Percentiles rank a stretch among this genome's conserved stretches.
Evolutionary conservation across 163 green algal species (phyloP).

Genomic region (Botryococcus braunii): DNA sequence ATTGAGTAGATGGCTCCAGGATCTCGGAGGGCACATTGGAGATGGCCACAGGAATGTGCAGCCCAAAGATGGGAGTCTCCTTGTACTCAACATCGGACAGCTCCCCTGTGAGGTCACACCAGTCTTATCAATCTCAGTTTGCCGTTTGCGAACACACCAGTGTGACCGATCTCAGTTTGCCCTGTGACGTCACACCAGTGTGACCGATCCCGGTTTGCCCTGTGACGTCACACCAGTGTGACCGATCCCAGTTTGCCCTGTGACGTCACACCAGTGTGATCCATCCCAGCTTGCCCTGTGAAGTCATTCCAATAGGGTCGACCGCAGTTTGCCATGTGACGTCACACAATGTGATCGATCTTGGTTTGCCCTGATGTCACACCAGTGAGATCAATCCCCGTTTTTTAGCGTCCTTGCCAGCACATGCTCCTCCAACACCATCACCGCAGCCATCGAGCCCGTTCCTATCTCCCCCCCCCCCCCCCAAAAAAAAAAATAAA

Average conservation of each 20-base stretch:
- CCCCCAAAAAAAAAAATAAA: no score
- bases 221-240: neutral
- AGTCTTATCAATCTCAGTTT: neutral
- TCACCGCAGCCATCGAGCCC: no score
- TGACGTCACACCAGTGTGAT: neutral
- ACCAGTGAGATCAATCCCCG: no score
- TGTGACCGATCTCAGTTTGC: neutral
- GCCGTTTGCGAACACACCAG: neutral
- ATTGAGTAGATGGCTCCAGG: conserved; percentile 55
- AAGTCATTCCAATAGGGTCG: neutral
- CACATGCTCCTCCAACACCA: no score
- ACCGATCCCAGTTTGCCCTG: neutral
- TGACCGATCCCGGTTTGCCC: neutral
- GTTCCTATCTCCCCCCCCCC: no score
- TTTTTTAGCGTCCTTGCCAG: no score
- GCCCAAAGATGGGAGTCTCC: neutral
- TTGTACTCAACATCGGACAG: neutral
- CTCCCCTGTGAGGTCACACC: neutral
- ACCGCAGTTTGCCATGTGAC: neutral
- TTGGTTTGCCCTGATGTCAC: no score
- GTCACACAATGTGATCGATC: no score
- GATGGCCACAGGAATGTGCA: conserved; percentile 38
- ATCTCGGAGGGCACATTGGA: conserved; percentile 56
- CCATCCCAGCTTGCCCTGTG: neutral
- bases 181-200: neutral